These are phyloP conservation scores for Pogostemon cablin DNA, from an alignment of 257 asterid genomes.

Conservation along the genomic window DNA sequence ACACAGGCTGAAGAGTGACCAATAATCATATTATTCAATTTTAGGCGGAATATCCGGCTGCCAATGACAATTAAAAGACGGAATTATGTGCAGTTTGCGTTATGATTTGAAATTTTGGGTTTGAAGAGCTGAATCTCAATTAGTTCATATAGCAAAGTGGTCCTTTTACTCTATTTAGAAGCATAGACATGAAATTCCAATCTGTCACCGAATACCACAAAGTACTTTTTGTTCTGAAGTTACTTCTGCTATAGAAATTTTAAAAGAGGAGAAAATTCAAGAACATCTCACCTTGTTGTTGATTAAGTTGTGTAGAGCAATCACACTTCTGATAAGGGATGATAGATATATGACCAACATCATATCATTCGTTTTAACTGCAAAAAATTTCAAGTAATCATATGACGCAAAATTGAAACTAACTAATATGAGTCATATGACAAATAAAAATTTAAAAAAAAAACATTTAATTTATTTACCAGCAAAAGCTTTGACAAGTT, in stretches of 20 bases:
- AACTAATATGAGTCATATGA: not conserved
- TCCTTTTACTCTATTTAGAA: conserved; percentile 2
- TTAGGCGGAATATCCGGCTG: too few species aligned
- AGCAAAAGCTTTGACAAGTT: conserved; percentile 80
- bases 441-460: not conserved
- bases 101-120: too few species aligned
- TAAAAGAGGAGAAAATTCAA: not conserved
- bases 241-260: conserved; percentile 4
- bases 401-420: not conserved
- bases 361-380: conserved; percentile 97
- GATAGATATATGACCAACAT: conserved; percentile 96
- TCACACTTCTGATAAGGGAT: conserved; percentile 89
- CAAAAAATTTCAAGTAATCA: conserved; percentile 20
- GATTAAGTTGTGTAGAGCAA: conserved; percentile 93
- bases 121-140: too few species aligned
- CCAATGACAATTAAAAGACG: too few species aligned
- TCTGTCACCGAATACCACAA: not conserved
- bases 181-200: not conserved
- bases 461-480: conserved; percentile 43
- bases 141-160: too few species aligned
- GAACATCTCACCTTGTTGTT: conserved; percentile 73
- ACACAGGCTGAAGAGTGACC: not conserved
- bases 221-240: not conserved
- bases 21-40: too few species aligned
- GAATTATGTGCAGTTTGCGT: too few species aligned